A percentile compares a stretch with the other conserved stretches of the same genome.
Evolutionary conservation across 2,329 filamentous ascomycete species (phyloP).

Genomic region (Cladosporium sp.): DNA sequence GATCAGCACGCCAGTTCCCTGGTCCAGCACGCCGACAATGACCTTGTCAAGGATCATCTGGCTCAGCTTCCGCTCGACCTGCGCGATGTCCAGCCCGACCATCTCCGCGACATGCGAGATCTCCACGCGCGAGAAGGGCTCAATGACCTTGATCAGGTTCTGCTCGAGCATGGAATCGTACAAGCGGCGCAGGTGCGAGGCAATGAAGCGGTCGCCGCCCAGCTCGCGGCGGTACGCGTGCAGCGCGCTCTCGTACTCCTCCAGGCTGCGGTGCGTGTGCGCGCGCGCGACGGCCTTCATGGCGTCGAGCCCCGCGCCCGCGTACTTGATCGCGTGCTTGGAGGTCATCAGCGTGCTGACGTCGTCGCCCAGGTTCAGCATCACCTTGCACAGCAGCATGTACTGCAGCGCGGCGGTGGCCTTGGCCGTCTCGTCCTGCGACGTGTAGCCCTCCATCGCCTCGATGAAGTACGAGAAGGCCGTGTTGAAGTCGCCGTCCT

Average conservation of each 20-base stretch:
- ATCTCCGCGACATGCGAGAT: slow-evolving; percentile 96
- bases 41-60: slow-evolving; percentile 99
- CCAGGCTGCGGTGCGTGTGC: slow-evolving; percentile 88
- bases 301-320: slow-evolving; percentile 89
- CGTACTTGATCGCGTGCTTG: slow-evolving; percentile 95
- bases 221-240: slow-evolving; percentile 89
- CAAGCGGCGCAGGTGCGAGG: slow-evolving; percentile 87
- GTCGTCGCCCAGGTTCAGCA: slow-evolving; percentile 95
- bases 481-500: slow-evolving; percentile 98
- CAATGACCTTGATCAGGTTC: slow-evolving; percentile 99
- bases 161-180: slow-evolving; percentile 99
- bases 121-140: slow-evolving; percentile 95
- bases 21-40: slow-evolving; percentile 93
- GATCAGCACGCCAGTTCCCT: slow-evolving; percentile 94
- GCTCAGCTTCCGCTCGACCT: slow-evolving; percentile 95
- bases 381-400: slow-evolving; percentile 99
- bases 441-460: slow-evolving; percentile 92
- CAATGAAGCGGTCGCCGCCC: slow-evolving; percentile 90
- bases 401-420: slow-evolving; percentile 98
- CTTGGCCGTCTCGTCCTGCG: slow-evolving; percentile 77
- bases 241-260: slow-evolving; percentile 93
- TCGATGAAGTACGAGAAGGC: slow-evolving; percentile 99
- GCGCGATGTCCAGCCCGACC: slow-evolving; percentile 90
- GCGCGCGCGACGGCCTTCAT: slow-evolving; percentile 98
- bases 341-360: slow-evolving; percentile 91